Evolutionary conservation across 129 eudicot species (phyloP).

Genomic region (Flaveria brownii): DNA sequence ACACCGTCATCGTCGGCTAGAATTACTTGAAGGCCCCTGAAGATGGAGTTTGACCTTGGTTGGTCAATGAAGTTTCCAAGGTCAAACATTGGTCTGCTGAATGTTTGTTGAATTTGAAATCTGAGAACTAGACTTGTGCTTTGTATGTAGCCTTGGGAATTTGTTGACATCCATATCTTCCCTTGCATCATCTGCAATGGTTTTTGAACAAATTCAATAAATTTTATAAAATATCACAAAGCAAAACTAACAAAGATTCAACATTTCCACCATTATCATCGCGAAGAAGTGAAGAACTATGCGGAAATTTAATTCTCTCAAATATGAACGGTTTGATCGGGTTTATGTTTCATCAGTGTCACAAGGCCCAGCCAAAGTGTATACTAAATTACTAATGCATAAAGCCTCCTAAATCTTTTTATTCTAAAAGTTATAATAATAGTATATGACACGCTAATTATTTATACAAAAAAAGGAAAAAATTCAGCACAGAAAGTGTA

Average conservation of each 20-base stretch:
- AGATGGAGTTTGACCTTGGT: constrained; percentile 56
- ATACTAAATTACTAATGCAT: not conserved
- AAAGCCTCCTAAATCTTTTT: not conserved
- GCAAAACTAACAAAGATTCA: not conserved
- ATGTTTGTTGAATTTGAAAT: constrained; percentile 54
- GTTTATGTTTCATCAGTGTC: not conserved
- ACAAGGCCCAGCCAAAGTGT: not conserved
- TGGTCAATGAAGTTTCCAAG: constrained; percentile 43
- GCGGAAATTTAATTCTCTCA: too few species aligned
- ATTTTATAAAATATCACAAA: not conserved
- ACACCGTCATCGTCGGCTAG: constrained; percentile 72
- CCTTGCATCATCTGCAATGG: constrained; percentile 87
- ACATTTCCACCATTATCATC: not conserved
- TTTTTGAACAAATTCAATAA: constrained; percentile 3
- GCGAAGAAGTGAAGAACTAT: too few species aligned
- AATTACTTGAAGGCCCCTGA: constrained; percentile 70
- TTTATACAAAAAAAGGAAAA: not conserved
- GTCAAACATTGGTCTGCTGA: constrained; percentile 39
- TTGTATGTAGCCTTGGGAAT: constrained; percentile 53
- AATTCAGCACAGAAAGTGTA: not conserved
- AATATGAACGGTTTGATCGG: not conserved
- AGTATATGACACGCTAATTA: not conserved
- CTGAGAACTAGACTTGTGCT: constrained; percentile 66
- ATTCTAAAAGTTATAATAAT: too few species aligned
- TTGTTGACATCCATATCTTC: constrained; percentile 61